Base-by-base conservation (phyloP, 2,329 filamentous ascomycete species). In the Apiospora kogelbergensis region DNA sequence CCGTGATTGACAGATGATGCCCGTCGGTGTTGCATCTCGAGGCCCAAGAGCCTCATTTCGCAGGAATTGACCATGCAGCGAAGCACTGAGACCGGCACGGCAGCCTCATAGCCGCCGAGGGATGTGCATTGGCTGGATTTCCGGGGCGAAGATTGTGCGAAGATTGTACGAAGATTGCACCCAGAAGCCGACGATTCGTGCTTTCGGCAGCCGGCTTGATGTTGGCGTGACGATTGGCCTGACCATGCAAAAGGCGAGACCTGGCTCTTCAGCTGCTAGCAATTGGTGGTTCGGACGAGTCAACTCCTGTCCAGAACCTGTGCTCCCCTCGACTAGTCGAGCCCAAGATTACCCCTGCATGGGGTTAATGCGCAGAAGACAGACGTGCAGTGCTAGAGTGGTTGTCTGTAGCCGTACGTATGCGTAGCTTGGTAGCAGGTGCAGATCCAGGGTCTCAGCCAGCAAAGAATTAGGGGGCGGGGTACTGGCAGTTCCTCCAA, bases 361-460 rank as follows among this genome's bases (percentile, higher is more conserved):
- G 53, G 53, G 9, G 26, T 60, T 37, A 33, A 60, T 60, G 53
- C 53, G 40, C 53, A 37, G 30, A 37, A 60, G 30, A 4, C 22
- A 17, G 22, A 26, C 53, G n/a, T 13, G 30, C 30, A 37, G 40
- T 41, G 11, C 6, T 13, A 7, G 11, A 2, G 17, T 37, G 48
- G 48, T 57, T 57, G 48, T 57, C 20, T 57, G 48, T 57, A 57
- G 48, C 48, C 48, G 48, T 57, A 53, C 20, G 17, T 45, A 22
- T 7, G 44, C 20, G 40, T 46, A 46, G 20, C n/a, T n/a, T n/a
- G n/a, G n/a, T n/a, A n/a, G 17, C n/a, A n/a, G 46, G 53, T n/a
- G 30, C 53, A 60, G 26, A 57, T 60, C n/a, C 53, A 60, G 53
- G 53, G 53, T 60, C 53, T 60, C 53, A 60, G 53, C 48, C 48